Base-by-base conservation (phyloP, 2,329 filamentous ascomycete genomes). In the Fusarium stilboides region DNA sequence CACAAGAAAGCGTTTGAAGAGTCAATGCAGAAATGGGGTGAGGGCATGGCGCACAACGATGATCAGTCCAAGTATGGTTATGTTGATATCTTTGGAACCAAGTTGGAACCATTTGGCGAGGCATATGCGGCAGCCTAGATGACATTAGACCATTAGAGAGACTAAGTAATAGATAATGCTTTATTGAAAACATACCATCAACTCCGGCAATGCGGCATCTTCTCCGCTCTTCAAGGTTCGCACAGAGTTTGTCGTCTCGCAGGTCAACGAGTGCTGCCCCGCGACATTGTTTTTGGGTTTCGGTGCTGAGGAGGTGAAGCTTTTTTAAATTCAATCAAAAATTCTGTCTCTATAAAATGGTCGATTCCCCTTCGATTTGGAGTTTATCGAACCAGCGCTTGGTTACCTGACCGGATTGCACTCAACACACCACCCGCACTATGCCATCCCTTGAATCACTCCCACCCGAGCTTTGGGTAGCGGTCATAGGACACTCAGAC, bases 51-150 rank as follows among this genome's bases (percentile, higher is more conserved):
- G 4, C 44, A 76, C 17, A 76, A 80, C 54, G 53, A 62, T 8
- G 77, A 80, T 26, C 68, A 72, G 7, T 74, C 74, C 4, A 78
- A 74, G 56, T 78, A 70, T 34, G 78, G 77, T 1, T 80, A 57
- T 15, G 57, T 77, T 13, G 77, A 80, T 17, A 71, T 81, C 9
- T 69, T 69, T 5, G 79, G 75, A 0, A 28, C 75, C 4, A 63
- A 78, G 50, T 58, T 81, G 31, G 56, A 78, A 61, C 76, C 79
- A 0, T 81, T 71, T 31, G 79, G 79, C 2, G 73, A 73, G 4
- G 61, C 77, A 2, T 74, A 75, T 56, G 54, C 45, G 7, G 44
- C 56, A 1, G 57, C 63, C 4, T 65, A 39, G 36, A 24, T 8
- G n/a, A n/a, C 2, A 10, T n/a, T 49, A 45, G 6, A 20, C 8